phyloP scores from a whole-genome alignment of 2,329 filamentous ascomycete genomes.

The Tetracladium maxilliforme region DNA sequence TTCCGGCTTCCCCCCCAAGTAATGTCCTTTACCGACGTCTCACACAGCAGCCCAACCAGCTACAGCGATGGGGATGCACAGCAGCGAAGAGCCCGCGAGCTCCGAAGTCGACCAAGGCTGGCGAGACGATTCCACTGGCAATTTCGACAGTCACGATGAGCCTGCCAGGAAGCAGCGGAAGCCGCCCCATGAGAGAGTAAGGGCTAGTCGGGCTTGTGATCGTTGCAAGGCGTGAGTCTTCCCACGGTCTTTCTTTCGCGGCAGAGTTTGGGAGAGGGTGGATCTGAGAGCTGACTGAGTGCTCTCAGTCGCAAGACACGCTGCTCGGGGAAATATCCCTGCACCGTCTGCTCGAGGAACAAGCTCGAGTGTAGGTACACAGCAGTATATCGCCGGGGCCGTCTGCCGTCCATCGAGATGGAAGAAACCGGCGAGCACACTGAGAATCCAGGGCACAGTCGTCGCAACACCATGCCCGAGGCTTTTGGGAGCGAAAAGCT shows the following conservation, averaged over 20 bases:
- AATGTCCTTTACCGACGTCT: no score
- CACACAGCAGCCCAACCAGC: no score
- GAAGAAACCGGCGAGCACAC: conserved; percentile 4
- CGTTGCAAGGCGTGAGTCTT: conserved; percentile 26
- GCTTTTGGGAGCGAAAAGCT: no score
- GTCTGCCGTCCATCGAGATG: conserved; percentile 22
- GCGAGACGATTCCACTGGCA: no score
- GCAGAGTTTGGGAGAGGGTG: not conserved
- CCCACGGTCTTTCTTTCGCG: not conserved
- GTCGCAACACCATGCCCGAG: no score
- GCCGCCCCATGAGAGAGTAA: conserved; percentile 22
- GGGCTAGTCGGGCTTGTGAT: conserved; percentile 31
- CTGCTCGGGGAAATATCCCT: conserved; percentile 23
- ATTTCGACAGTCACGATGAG: no score
- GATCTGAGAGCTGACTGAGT: not conserved
- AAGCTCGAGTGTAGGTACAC: conserved; percentile 27
- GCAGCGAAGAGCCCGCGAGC: no score
- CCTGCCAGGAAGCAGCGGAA: no score
- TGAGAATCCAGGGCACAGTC: conserved; percentile 6
- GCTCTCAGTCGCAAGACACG: conserved; percentile 19
- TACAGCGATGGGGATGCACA: no score
- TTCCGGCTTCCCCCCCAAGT: no score
- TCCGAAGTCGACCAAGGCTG: no score
- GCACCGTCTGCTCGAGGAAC: conserved; percentile 16
- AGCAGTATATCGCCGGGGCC: conserved; percentile 30